These are phyloP conservation scores for Rhazya stricta DNA, from an alignment of 257 asterid genomes.

Conservation along the genomic window DNA sequence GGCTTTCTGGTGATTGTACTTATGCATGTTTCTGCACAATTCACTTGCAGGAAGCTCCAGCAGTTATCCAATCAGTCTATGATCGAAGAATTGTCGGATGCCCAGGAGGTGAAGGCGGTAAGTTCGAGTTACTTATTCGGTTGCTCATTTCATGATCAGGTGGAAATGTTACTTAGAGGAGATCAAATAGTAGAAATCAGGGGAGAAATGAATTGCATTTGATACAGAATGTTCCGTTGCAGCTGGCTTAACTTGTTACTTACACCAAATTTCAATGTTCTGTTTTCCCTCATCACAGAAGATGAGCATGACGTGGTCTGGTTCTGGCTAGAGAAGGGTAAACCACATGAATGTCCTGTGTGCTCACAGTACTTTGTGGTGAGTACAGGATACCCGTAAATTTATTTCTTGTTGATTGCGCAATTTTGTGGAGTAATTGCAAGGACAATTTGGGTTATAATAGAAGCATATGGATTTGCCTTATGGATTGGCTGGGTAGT, in stretches of 20 bases:
- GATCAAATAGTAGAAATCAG: neutral
- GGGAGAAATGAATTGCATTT: neutral
- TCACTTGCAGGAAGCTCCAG: slow-evolving; percentile 69
- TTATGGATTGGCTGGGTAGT: neutral
- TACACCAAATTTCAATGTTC: neutral
- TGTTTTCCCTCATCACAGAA: slow-evolving; percentile 41
- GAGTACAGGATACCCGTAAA: slow-evolving; percentile 26
- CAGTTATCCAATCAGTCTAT: slow-evolving; percentile 63
- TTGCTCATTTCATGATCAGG: neutral
- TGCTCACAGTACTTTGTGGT: slow-evolving; percentile 92
- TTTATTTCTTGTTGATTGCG: neutral
- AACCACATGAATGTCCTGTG: slow-evolving; percentile 94
- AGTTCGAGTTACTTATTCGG: slow-evolving; percentile 20
- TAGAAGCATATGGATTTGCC: neutral
- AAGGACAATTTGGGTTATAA: neutral
- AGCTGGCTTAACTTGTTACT: slow-evolving; percentile 3
- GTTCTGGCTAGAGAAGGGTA: slow-evolving; percentile 98
- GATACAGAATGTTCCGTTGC: neutral
- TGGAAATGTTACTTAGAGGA: neutral
- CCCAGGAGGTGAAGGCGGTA: slow-evolving; percentile 92
- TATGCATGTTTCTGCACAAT: neutral
- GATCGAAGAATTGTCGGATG: slow-evolving; percentile 89
- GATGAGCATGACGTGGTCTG: slow-evolving; percentile 98
- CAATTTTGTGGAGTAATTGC: neutral
- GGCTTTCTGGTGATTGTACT: neutral